A percentile compares a stretch with the other conserved stretches of the same genome.
These are phyloP conservation scores for Aspergillus sp. DNA, from an alignment of 2,329 filamentous ascomycete genomes.

Conservation along the genomic window DNA sequence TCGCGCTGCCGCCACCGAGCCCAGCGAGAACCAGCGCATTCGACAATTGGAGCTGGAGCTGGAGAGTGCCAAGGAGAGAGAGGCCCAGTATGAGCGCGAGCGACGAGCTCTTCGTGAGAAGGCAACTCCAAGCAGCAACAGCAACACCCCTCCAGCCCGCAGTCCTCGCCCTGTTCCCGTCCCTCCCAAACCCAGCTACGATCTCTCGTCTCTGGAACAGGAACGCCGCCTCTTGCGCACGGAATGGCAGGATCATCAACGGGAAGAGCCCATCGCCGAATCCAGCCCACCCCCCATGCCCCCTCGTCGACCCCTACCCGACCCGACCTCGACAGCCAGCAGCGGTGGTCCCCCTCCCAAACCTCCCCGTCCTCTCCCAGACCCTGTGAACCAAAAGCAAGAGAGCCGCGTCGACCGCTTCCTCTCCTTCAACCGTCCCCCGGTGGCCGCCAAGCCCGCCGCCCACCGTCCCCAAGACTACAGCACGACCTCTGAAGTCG, in stretches of 20 bases:
- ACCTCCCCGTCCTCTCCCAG: slow-evolving; percentile 46
- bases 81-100: slow-evolving; percentile 63
- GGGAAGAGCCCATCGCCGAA: slow-evolving; percentile 16
- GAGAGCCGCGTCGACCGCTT: slow-evolving; percentile 56
- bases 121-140: slow-evolving; percentile 15
- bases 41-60: slow-evolving; percentile 76
- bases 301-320: slow-evolving; percentile 33
- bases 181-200: slow-evolving; percentile 46
- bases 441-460: slow-evolving; percentile 37
- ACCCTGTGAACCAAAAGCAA: slow-evolving; percentile 36
- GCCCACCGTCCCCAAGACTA: slow-evolving; percentile 47
- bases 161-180: slow-evolving; percentile 33
- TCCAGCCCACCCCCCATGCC: slow-evolving; percentile 19
- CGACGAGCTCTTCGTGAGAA: slow-evolving; percentile 50
- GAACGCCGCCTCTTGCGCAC: slow-evolving; percentile 60
- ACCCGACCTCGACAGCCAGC: slow-evolving; percentile 20
- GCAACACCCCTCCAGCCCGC: slow-evolving; percentile 17
- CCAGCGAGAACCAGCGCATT: slow-evolving; percentile 66
- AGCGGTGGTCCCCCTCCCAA: slow-evolving; percentile 10
- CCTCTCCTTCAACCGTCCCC: slow-evolving; percentile 55
- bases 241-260: slow-evolving; percentile 52
- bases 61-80: slow-evolving; percentile 65
- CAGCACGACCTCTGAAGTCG: slow-evolving; percentile 55
- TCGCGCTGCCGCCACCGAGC: slow-evolving; percentile 44
- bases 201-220: slow-evolving; percentile 59